Conservation (phyloP, 2,329 filamentous ascomycete genomes). For the Cylindrodendrum hubeiense region DNA sequence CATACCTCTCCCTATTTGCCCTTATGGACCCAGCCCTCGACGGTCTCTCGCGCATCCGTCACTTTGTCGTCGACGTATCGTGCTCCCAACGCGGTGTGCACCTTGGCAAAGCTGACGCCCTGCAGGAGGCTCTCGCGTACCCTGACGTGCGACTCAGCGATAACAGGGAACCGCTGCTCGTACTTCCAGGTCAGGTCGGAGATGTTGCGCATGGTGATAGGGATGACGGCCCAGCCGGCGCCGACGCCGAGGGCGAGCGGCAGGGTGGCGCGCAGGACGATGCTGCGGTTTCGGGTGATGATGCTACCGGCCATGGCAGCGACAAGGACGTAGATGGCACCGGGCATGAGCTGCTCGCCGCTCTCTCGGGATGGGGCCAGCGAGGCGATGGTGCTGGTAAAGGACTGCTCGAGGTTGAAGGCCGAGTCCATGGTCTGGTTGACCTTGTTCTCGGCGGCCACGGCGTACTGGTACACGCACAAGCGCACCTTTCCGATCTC, state of each 20-base stretch:
- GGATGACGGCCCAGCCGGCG: slow-evolving; percentile 86
- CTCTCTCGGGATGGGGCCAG: slow-evolving; percentile 88
- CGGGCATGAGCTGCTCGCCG: slow-evolving; percentile 90
- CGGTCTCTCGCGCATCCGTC: slow-evolving; percentile 76
- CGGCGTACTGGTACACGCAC: slow-evolving; percentile 81
- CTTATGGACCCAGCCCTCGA: slow-evolving; percentile 94
- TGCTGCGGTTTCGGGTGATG: slow-evolving; percentile 86
- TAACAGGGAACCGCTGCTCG: slow-evolving; percentile 86
- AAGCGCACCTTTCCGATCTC: slow-evolving; percentile 86
- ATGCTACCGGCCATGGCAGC: slow-evolving; percentile 96
- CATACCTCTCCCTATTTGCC: slow-evolving; percentile 70
- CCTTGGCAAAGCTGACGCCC: slow-evolving; percentile 79
- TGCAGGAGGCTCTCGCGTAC: slow-evolving; percentile 77
- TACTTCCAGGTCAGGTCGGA: slow-evolving; percentile 90
- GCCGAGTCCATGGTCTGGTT: slow-evolving; percentile 85
- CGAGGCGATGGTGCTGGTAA: slow-evolving; percentile 89
- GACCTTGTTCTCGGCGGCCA: slow-evolving; percentile 82
- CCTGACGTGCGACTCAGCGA: slow-evolving; percentile 84
- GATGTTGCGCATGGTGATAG: slow-evolving; percentile 91
- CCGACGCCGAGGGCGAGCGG: slow-evolving; percentile 85
- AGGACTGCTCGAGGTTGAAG: slow-evolving; percentile 87
- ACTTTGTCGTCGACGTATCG: slow-evolving; percentile 86
- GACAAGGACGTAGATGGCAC: slow-evolving; percentile 91
- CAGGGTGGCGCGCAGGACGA: slow-evolving; percentile 81
- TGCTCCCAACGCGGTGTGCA: slow-evolving; percentile 78